phyloP scores from a whole-genome alignment of 2,329 filamentous ascomycete genomes.

The Metarhizium robertsii region DNA sequence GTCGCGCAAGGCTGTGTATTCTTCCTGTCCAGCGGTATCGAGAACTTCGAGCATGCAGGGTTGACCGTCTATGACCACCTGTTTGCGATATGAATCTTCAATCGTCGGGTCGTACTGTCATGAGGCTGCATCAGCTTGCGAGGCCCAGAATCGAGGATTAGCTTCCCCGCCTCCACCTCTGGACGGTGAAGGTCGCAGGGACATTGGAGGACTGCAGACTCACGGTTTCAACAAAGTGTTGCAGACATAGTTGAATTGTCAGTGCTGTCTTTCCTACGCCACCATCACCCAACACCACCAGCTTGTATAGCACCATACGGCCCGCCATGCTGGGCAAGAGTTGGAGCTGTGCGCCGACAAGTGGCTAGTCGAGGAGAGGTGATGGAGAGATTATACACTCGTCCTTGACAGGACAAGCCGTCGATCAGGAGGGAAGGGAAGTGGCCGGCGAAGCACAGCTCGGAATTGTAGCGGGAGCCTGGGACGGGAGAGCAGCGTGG shows the following conservation, averaged over 20 bases:
- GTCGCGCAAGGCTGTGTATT: conserved; percentile 92
- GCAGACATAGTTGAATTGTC: conserved; percentile 92
- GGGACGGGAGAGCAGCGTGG: neutral
- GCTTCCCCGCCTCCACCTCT: neutral
- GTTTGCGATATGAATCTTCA: conserved; percentile 80
- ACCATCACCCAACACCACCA: conserved; percentile 91
- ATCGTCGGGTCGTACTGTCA: conserved; percentile 75
- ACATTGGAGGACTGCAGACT: conserved; percentile 20
- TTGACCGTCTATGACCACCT: conserved; percentile 86
- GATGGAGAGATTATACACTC: neutral
- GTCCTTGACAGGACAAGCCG: neutral
- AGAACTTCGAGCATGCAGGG: conserved; percentile 96
- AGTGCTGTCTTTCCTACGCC: conserved; percentile 90
- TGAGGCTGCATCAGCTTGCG: conserved; percentile 1
- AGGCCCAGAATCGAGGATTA: neutral
- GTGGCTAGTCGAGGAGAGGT: neutral
- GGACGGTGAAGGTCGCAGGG: neutral
- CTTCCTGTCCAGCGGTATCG: conserved; percentile 95
- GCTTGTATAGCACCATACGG: conserved; percentile 91
- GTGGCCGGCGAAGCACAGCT: neutral
- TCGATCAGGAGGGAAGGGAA: neutral
- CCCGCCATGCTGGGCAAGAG: conserved; percentile 56
- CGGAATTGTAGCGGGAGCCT: conserved; percentile 1
- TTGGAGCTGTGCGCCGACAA: neutral
- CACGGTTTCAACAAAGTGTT: conserved; percentile 95